Percentiles rank a stretch among this genome's conserved stretches.
phyloP scores from a whole-genome alignment of 139 green algal genomes.

The Ettlia oleoabundans region DNA sequence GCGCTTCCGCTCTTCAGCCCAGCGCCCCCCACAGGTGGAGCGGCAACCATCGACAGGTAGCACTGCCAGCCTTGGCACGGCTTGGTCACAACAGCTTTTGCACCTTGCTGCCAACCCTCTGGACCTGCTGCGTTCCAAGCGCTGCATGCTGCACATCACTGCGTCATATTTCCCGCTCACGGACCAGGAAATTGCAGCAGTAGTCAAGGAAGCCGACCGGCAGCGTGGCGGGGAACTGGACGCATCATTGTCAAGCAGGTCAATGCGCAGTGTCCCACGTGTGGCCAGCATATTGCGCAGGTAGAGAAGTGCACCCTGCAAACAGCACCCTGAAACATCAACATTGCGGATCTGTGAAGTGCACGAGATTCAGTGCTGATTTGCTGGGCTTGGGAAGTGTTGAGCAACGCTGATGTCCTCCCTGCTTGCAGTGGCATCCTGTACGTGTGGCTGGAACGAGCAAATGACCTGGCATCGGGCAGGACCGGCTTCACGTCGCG shows the following conservation, averaged over 20 bases:
- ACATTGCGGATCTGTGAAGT: no score
- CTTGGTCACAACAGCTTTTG: background rate
- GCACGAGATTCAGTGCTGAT: background rate
- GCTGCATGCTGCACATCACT: slow-evolving; percentile 30
- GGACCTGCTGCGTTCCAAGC: background rate
- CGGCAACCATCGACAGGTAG: background rate
- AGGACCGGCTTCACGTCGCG: slow-evolving; percentile 3
- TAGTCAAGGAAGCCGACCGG: background rate
- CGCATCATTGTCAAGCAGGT: background rate
- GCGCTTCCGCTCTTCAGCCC: background rate
- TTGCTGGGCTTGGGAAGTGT: background rate
- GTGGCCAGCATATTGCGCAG: slow-evolving; percentile 3
- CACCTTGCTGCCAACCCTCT: background rate
- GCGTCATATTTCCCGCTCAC: slow-evolving; percentile 4
- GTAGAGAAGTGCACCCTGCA: background rate
- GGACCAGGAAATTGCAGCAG: background rate
- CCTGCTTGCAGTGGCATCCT: slow-evolving; percentile 37
- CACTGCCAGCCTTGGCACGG: background rate
- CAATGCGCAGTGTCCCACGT: background rate
- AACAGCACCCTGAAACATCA: background rate
- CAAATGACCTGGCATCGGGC: slow-evolving; percentile 2
- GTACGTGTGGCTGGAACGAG: slow-evolving; percentile 32
- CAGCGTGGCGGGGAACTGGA: background rate
- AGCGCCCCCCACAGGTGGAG: background rate
- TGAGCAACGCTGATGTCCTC: background rate